Conservation (phyloP, 2,329 filamentous ascomycete species). For the Aspergillus costaricaensis region DNA sequence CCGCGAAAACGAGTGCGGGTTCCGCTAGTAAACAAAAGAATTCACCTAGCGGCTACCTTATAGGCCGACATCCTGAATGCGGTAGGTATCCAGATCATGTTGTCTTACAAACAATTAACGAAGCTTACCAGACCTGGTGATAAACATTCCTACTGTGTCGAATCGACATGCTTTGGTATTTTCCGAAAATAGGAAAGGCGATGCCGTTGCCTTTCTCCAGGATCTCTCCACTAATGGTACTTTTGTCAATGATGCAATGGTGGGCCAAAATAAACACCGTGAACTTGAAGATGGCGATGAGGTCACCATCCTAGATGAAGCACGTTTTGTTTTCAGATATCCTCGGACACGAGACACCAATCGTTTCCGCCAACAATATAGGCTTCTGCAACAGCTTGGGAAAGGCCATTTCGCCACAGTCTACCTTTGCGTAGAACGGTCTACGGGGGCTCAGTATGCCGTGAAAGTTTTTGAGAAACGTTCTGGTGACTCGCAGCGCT, state of each 20-base stretch:
- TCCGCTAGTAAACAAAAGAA: slow-evolving; percentile 57
- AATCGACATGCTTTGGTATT: slow-evolving; percentile 67
- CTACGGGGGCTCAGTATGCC: slow-evolving; percentile 77
- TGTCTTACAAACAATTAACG: slow-evolving; percentile 18
- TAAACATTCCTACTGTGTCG: slow-evolving; percentile 78
- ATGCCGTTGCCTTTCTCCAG: slow-evolving; percentile 73
- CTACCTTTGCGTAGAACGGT: slow-evolving; percentile 85
- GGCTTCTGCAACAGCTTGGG: slow-evolving; percentile 78
- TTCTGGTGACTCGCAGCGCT: slow-evolving; percentile 75
- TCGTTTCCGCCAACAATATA: slow-evolving; percentile 84
- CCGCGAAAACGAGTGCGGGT: slow-evolving; percentile 55
- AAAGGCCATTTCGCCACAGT: slow-evolving; percentile 96
- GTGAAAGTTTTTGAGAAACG: slow-evolving; percentile 94
- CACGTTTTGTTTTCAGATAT: slow-evolving; percentile 89
- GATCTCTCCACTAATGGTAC: slow-evolving; percentile 96
- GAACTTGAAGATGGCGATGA: slow-evolving; percentile 90
- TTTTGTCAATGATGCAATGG: slow-evolving; percentile 86
- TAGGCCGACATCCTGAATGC: slow-evolving; percentile 92
- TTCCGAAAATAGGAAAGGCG: slow-evolving; percentile 59
- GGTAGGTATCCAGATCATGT: slow-evolving; percentile 58
- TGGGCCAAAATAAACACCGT: slow-evolving; percentile 88
- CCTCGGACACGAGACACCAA: slow-evolving; percentile 73
- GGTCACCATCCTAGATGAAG: slow-evolving; percentile 80
- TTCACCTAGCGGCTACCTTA: slow-evolving; percentile 80
- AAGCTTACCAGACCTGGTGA: slow-evolving; percentile 62